phyloP scores from a whole-genome alignment of 2,329 filamentous ascomycete species.

The Drechslerella dactyloides region DNA sequence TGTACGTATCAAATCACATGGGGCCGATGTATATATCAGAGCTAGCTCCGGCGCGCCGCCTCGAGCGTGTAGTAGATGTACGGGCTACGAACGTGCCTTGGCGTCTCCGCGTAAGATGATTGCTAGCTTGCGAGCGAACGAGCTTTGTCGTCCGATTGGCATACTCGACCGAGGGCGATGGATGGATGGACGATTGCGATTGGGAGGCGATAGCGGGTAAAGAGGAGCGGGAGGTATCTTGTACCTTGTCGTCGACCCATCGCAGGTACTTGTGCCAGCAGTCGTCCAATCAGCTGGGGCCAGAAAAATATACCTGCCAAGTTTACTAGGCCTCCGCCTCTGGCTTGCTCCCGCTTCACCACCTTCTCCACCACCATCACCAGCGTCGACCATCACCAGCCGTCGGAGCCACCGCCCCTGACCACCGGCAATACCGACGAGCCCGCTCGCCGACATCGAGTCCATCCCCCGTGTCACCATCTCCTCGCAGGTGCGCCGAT shows the following conservation, averaged over 20 bases:
- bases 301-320: constrained; percentile 27
- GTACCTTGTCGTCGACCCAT: neutral
- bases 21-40: too few species aligned
- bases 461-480: neutral
- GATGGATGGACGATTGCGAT: too few species aligned
- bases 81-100: too few species aligned
- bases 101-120: neutral
- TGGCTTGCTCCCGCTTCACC: neutral
- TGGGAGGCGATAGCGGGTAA: too few species aligned
- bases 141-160: neutral
- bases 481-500: neutral
- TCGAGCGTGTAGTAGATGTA: too few species aligned
- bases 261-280: neutral
- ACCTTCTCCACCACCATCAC: neutral
- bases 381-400: neutral
- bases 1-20: too few species aligned
- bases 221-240: neutral
- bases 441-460: neutral
- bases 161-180: neutral
- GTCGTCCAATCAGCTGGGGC: constrained; percentile 6
- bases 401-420: neutral
- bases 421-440: neutral
- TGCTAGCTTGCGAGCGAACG: neutral
- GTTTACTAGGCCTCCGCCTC: constrained; percentile 11
- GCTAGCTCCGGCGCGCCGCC: too few species aligned